Evolutionary conservation across 2,329 filamentous ascomycete species (phyloP).

Genomic region (Arthrobotrys iridis): DNA sequence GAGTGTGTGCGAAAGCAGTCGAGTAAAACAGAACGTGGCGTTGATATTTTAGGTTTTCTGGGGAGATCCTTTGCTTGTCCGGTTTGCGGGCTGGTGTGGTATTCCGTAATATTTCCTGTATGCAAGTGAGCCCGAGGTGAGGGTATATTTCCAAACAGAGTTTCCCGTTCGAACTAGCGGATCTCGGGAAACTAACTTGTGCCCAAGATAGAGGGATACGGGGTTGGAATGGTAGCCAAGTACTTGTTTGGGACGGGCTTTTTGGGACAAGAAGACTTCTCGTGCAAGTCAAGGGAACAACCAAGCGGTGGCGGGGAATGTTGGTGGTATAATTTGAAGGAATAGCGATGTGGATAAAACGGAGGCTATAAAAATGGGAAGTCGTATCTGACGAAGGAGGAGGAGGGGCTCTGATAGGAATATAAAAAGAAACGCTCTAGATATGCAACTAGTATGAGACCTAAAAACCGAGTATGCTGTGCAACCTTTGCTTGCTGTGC

Average conservation of each 20-base stretch:
- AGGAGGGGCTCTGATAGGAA: slow-evolving; percentile 23
- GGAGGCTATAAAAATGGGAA: slow-evolving; percentile 27
- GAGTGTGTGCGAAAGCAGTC: slow-evolving; percentile 50
- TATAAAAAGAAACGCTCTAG: slow-evolving; percentile 52
- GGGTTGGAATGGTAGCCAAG: background rate
- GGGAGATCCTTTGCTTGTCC: slow-evolving; percentile 43
- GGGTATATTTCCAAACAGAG: slow-evolving; percentile 21
- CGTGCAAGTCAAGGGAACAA: background rate
- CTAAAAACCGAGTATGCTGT: slow-evolving; percentile 54
- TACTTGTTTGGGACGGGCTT: slow-evolving; percentile 19
- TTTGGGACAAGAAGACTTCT: slow-evolving; percentile 18
- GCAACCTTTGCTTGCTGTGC: slow-evolving; percentile 52
- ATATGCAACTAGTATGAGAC: slow-evolving; percentile 54
- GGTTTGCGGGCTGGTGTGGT: slow-evolving; percentile 10
- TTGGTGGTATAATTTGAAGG: slow-evolving; percentile 19
- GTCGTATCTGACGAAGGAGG: slow-evolving; percentile 37
- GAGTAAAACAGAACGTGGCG: slow-evolving; percentile 50
- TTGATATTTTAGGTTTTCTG: slow-evolving; percentile 50
- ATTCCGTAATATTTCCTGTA: background rate
- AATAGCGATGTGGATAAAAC: slow-evolving; percentile 13
- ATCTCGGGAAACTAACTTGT: slow-evolving; percentile 7
- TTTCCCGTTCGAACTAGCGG: slow-evolving; percentile 20
- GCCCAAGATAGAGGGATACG: slow-evolving; percentile 29
- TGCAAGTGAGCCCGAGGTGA: background rate
- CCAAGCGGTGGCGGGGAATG: slow-evolving; percentile 14